These are phyloP conservation scores for Karstenula rhodostoma DNA, from an alignment of 2,329 filamentous ascomycete genomes.

Conservation along the genomic window DNA sequence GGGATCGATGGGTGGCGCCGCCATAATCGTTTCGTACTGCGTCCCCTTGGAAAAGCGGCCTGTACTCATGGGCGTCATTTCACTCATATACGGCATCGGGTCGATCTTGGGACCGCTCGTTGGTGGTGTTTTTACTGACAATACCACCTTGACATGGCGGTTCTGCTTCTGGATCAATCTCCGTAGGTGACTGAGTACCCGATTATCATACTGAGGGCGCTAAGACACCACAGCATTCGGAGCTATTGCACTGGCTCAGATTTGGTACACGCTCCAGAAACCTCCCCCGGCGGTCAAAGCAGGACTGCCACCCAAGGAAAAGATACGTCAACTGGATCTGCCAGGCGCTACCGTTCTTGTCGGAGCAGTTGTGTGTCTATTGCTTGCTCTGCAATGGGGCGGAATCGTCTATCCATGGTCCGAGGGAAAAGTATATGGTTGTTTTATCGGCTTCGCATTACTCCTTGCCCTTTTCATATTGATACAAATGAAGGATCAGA, in stretches of 20 bases:
- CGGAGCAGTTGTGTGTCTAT: neutral
- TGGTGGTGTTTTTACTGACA: neutral
- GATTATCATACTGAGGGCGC: neutral
- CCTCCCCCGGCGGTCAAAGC: neutral
- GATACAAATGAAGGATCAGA: neutral
- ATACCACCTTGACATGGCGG: neutral
- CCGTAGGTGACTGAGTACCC: neutral
- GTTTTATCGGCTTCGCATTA: neutral
- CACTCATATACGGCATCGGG: neutral
- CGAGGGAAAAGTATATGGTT: neutral
- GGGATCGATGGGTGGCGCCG: neutral
- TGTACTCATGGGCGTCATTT: neutral
- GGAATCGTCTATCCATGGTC: neutral
- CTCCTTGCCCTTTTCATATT: neutral
- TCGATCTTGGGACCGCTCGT: neutral
- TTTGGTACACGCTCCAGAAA: neutral
- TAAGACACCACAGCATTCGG: neutral
- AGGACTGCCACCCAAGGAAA: neutral
- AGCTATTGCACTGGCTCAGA: neutral
- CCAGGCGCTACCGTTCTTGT: neutral
- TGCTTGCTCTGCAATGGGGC: neutral
- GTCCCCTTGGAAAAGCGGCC: neutral
- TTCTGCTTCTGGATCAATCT: neutral
- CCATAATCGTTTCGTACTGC: neutral
- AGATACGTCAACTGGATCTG: neutral